Conservation (phyloP, 306 rosid genomes). For the Morella rubra region DNA sequence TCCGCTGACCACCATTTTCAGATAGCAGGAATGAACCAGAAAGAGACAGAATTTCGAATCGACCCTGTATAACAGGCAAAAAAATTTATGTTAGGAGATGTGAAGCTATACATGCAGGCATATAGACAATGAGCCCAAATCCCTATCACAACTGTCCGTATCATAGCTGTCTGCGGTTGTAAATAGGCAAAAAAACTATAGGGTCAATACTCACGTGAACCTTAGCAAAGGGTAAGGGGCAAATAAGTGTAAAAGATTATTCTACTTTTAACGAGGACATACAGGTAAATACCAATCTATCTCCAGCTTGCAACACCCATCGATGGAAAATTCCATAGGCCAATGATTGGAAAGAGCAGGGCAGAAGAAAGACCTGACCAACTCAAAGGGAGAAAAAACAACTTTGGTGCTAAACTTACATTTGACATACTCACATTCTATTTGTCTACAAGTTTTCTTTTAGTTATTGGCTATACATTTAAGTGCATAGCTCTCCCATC, state of each 20-base stretch:
- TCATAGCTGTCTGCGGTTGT: neutral
- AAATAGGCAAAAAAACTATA: neutral
- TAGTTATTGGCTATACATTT: neutral
- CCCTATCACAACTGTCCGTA: too few species aligned
- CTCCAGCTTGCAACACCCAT: neutral
- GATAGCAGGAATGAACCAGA: slow-evolving; percentile 56
- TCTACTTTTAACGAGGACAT: neutral
- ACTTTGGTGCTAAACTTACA: too few species aligned
- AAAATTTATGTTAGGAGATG: neutral
- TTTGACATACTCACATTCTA: neutral
- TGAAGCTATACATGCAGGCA: neutral
- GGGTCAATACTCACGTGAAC: neutral
- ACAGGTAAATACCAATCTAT: neutral
- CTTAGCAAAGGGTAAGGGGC: neutral
- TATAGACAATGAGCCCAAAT: neutral
- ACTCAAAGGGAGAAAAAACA: too few species aligned
- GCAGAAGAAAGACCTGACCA: too few species aligned
- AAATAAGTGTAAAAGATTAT: neutral
- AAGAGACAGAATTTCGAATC: slow-evolving; percentile 71
- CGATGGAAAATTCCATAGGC: neutral
- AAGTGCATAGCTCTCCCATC: neutral
- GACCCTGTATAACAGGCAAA: slow-evolving; percentile 52
- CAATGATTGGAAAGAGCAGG: neutral
- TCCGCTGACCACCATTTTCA: slow-evolving; percentile 44
- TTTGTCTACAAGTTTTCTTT: neutral